Evolutionary conservation across 176 grass and related monocot genomes (phyloP), one percentile per base, ranked within the genome.

Genomic region (Eleusine indica): DNA sequence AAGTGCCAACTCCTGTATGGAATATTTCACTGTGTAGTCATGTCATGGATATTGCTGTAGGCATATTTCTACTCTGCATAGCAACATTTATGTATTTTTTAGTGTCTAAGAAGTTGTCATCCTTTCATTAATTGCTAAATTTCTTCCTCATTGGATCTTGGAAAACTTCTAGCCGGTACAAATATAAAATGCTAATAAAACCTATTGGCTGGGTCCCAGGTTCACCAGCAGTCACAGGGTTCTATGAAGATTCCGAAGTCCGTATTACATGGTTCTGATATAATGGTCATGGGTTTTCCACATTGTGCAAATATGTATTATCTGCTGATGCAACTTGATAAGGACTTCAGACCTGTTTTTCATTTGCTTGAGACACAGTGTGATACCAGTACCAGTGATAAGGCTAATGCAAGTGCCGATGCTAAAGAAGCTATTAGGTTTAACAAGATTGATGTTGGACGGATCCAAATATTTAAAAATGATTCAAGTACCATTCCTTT

Each of bases 261-360:
- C 70, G 77, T 93, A 80, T 81, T 93, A 52, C 77, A 91, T 74
- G 96, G 93, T 74, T 92, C 91, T 71, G 93, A 98, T 75, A 46
- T 87, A 6, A 91, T 91, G 82, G 67, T 98, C 12, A 90, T 98
- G 87, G 91, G 91, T 7, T 95, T 98, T 89, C 93, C 96, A n/a
- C 90, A 95, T 71, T 95, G 96, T 78, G 89, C 86, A 53, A 93
- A 93, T 88, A 82, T 87, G 21, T 98, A 98, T 85, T 95, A 90
- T 95, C 80, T 98, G 73, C 80, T 95, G 85, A 90, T 98, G 92
- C 96, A 98, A 82, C 86, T 98, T 85, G 91, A 98, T 83, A 93
- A 91, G 68, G 91, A 95, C 74, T 93, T 95, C 83, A 95, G 74
- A 74, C 96, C 93, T 70, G 74, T 89, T 76, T 98, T 98, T 81